A percentile compares a stretch with the other conserved stretches of the same genome.
These are phyloP conservation scores for Starmerella lactis-condensi DNA, from an alignment of 805 yeast genomes.

Conservation along the genomic window DNA sequence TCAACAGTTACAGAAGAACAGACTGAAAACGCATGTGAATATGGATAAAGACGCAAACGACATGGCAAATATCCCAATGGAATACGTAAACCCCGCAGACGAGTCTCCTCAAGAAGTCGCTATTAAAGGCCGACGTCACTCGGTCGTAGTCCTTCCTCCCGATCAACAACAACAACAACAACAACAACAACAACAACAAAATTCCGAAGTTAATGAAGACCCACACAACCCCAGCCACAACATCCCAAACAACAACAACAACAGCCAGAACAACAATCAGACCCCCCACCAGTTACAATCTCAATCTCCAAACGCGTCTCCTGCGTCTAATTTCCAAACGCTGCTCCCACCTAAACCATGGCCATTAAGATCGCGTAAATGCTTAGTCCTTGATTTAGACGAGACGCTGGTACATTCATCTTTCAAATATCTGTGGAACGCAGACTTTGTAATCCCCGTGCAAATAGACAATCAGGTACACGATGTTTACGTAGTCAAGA, in stretches of 20 bases:
- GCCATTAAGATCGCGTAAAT: slow-evolving; percentile 46
- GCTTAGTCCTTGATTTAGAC: slow-evolving; percentile 79
- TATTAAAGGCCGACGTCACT: slow-evolving; percentile 10
- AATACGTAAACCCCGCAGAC: slow-evolving; percentile 6
- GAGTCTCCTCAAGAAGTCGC: slow-evolving; percentile 7
- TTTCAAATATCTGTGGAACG: slow-evolving; percentile 75
- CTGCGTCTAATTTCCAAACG: too few species aligned
- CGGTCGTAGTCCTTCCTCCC: not conserved
- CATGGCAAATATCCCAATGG: slow-evolving; percentile 7
- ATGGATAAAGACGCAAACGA: not conserved
- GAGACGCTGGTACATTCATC: slow-evolving; percentile 93
- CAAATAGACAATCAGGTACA: slow-evolving; percentile 86
- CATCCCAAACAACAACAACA: too few species aligned
- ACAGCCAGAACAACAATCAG: too few species aligned
- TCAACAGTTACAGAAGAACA: too few species aligned
- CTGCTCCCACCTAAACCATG: slow-evolving; percentile 40
- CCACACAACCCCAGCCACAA: too few species aligned
- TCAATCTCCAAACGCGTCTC: too few species aligned
- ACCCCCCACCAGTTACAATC: too few species aligned
- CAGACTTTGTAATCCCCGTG: slow-evolving; percentile 94
- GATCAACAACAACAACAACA: too few species aligned
- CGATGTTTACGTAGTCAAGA: slow-evolving; percentile 85
- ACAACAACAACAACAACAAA: too few species aligned
- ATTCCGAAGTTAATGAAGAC: too few species aligned
- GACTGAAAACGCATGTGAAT: not conserved